These are phyloP conservation scores for Euphorbia neoarborescens DNA, from an alignment of 441 rosid species.

Conservation along the genomic window DNA sequence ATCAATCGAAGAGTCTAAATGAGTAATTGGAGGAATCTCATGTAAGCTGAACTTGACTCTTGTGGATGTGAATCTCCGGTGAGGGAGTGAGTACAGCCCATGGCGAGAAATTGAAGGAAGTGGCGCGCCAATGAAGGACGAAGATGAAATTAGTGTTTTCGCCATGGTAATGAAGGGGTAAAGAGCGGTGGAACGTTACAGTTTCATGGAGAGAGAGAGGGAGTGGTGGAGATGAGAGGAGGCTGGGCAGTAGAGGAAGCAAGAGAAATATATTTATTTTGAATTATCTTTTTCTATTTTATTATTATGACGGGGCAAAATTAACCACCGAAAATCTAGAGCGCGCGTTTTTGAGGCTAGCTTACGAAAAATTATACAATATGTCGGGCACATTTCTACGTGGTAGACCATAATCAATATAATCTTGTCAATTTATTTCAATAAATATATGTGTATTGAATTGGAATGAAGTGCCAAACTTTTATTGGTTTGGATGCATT, in stretches of 20 bases:
- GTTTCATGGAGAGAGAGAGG: slow-evolving; percentile 23
- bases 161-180: slow-evolving; percentile 43
- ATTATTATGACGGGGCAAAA: slow-evolving; percentile 1
- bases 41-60: slow-evolving; percentile 55
- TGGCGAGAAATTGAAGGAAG: slow-evolving; percentile 37
- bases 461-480: no score
- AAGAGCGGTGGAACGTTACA: slow-evolving; percentile 23
- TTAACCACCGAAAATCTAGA: neutral
- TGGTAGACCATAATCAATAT: no score
- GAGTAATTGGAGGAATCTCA: slow-evolving; percentile 52
- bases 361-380: no score
- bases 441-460: no score
- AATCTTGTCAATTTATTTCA: no score
- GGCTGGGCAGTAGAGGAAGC: slow-evolving; percentile 11
- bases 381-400: no score
- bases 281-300: slow-evolving; percentile 22
- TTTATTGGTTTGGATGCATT: no score
- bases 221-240: slow-evolving; percentile 20
- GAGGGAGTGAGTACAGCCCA: slow-evolving; percentile 32
- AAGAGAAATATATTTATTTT: slow-evolving; percentile 13
- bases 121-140: slow-evolving; percentile 50
- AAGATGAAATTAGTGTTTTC: slow-evolving; percentile 63
- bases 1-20: slow-evolving; percentile 43
- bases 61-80: slow-evolving; percentile 37
- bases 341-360: slow-evolving; percentile 9